phyloP scores from a whole-genome alignment of 148 eudicot genomes.

The Rhododendron mucronatum region DNA sequence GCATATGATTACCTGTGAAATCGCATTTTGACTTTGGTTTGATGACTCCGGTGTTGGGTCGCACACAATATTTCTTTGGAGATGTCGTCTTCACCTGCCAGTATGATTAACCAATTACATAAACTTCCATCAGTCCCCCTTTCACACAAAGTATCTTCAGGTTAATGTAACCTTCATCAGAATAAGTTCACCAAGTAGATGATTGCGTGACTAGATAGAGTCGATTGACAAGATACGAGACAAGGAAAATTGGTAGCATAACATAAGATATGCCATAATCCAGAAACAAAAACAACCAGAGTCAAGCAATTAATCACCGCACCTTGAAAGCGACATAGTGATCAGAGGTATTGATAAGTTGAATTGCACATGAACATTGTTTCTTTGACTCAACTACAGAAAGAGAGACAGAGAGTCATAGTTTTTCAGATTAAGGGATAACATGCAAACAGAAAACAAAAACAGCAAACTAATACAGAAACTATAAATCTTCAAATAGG shows the following conservation, averaged over 20 bases:
- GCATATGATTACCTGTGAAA: constrained; percentile 37
- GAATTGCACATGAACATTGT: constrained; percentile 61
- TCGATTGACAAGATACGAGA: not conserved
- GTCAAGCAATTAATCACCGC: constrained; percentile 1
- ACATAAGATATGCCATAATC: not conserved
- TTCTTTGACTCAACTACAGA: constrained; percentile 69
- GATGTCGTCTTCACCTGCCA: constrained; percentile 73
- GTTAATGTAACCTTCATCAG: not conserved
- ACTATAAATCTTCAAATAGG: not conserved
- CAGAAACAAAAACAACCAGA: not conserved
- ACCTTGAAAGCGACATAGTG: constrained; percentile 74
- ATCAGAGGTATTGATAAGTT: constrained; percentile 49
- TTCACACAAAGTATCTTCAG: not conserved
- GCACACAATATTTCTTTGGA: constrained; percentile 67
- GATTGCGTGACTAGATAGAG: not conserved
- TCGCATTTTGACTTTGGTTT: constrained; percentile 47
- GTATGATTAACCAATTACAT: constrained; percentile 5
- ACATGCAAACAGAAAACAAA: not conserved
- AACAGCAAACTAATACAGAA: not conserved
- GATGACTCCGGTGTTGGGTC: constrained; percentile 53
- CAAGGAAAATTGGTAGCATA: not conserved
- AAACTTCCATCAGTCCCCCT: constrained; percentile 6
- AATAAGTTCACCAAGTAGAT: not conserved
- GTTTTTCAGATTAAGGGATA: not conserved
- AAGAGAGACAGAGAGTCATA: not conserved